Evolutionary conservation across 164 flowering plant species (phyloP), one percentile per base, ranked within the genome.

Genomic region (Aristolochia californica): DNA sequence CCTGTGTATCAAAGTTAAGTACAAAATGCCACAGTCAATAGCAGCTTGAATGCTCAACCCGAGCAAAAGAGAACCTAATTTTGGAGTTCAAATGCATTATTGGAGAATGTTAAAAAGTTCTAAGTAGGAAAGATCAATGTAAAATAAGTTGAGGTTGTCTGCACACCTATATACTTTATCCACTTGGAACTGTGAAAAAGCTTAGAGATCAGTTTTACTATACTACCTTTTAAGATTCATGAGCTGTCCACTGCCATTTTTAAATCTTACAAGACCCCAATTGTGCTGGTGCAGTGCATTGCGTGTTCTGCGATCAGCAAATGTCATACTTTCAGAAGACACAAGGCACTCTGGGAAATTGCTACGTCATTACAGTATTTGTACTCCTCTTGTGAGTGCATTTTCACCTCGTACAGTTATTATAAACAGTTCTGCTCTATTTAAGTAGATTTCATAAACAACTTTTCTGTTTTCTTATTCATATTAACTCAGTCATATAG

Each of bases 321-420:
- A 84, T 66, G 87, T 94, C 61, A 87, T 94, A 64, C 91, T 90
- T 55, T 71, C 96, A 1, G 97, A 93, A 64, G 97, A 93, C 68
- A 93, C 97, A 23, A 81, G 97, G 72, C 99, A 89, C 67, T 93
- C 99, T 0, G 88, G 93, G 66, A 93, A 85, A 79, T 79, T 93
- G 77, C 95, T 93, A 65, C 91, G 83, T 54, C 75, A 85, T 68
- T 89, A 84, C 72, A 74, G 74, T 58, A 93, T 89, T 22, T 79
- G 74, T 62, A 86, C 99, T 48, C 91, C 95, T 20, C 87, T 89
- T 43, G 99, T 93, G 70, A 76, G 82, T 64, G 48, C 43, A 28
- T 34, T 56, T 26, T 14, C 43, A 12, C 44, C 23, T 5, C 28
- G 10, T 7, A 22, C 16, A 24, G 23, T 20, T 48, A 56, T 51